Base-by-base conservation (phyloP, 495 filamentous ascomycete species). In the Lasiosphaeris hirsuta region DNA sequence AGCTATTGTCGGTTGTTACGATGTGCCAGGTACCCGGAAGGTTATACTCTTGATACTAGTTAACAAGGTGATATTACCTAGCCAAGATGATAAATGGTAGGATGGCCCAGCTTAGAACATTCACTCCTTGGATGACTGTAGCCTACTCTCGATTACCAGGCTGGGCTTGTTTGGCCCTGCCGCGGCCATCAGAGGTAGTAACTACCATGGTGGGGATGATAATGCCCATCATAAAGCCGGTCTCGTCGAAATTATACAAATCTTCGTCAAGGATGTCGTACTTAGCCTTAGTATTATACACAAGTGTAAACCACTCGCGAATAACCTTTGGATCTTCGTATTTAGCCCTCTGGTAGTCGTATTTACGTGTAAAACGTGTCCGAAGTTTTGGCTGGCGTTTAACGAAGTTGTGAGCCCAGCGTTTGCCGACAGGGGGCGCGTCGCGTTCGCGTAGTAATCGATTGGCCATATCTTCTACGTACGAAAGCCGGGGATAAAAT, bases 1-100 rank as follows among this genome's bases (percentile, higher is more conserved):
- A 54, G 17, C 51, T 10, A 54, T 54, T 54, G 7, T 38, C 38
- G 15, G 33, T 43, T 17, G 38, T 54, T 33, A 3, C 41, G 17
- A 48, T 48, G n/a, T 23, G 45, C 45, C 45, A 48, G 19, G 33
- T 18, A 18, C 23, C 45, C 14, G 11, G 45, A 11, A 48, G 4
- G 45, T 48, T 35, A 10, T 18, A 48, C 45, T 48, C 30, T 17
- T 17, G 8, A 33, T 48, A 48, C 45, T 11, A 41, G 39, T 41
- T 41, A 7, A 5, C 23, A 30, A 30, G 23, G 23, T 30, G 23
- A 30, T 30, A 30, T 30, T 30, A 30, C 23, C 23, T 7, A 15
- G 39, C 39, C 14, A 41, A 41, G 39, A 41, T 41, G 39, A 41
- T 41, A 41, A 13, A 41, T 15, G 39, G 39, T 13, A 7, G 39